phyloP scores from a whole-genome alignment of 345 rosid species.

The Citrus maxima region DNA sequence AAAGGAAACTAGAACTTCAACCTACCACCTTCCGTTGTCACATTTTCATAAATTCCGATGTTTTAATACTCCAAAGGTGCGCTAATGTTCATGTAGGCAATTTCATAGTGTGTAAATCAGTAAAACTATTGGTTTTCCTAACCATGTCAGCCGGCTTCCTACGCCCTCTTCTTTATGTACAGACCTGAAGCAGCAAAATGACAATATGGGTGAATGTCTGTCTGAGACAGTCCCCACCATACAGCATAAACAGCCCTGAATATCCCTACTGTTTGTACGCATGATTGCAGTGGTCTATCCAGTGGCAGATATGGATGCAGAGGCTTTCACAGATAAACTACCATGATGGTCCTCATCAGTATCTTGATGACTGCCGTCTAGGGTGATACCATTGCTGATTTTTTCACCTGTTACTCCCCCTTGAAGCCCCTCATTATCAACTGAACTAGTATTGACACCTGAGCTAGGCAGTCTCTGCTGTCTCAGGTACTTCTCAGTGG shows the following conservation, averaged over 20 bases:
- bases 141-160: conserved; percentile 20
- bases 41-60: not conserved
- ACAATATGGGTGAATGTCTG: conserved; percentile 13
- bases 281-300: conserved; percentile 20
- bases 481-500: conserved; percentile 29
- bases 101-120: conserved; percentile 5
- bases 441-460: conserved; percentile 23
- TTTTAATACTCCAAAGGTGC: conserved; percentile 3
- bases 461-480: conserved; percentile 35
- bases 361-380: conserved; percentile 26
- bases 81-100: conserved; percentile 4
- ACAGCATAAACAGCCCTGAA: not conserved
- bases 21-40: conserved; percentile 18
- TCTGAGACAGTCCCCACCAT: conserved; percentile 11
- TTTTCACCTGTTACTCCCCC: conserved; percentile 22
- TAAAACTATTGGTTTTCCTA: conserved; percentile 21
- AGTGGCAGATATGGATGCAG: conserved; percentile 33
- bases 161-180: conserved; percentile 38
- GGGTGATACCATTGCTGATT: not conserved
- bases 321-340: conserved; percentile 18
- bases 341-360: conserved; percentile 19
- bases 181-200: conserved; percentile 20
- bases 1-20: conserved; percentile 30
- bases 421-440: conserved; percentile 13
- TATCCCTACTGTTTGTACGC: not conserved